A percentile compares a stretch with the other conserved stretches of the same genome.
phyloP scores from a whole-genome alignment of 176 grass and related monocot genomes.

The Otatea glauca region DNA sequence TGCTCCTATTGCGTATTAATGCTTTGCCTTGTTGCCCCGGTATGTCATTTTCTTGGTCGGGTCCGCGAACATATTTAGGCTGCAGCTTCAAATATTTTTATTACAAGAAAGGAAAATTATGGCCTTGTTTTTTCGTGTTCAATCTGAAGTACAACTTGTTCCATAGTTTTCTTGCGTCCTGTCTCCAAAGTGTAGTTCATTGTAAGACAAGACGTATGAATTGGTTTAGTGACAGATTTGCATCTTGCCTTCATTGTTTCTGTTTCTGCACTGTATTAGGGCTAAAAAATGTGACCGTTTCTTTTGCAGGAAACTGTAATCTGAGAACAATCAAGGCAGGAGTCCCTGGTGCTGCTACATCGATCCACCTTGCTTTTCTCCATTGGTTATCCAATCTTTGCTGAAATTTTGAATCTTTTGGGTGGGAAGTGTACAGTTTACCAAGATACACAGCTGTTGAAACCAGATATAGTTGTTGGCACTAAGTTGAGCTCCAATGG shows the following conservation, averaged over 20 bases:
- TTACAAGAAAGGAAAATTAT: not conserved
- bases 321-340: not conserved
- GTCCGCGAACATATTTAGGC: constrained; percentile 11
- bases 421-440: constrained; percentile 2
- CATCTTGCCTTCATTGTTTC: not conserved
- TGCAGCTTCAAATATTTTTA: constrained; percentile 12
- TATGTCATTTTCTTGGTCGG: constrained; percentile 42
- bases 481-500: constrained; percentile 52
- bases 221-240: constrained; percentile 22
- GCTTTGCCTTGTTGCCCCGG: not conserved
- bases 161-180: not conserved
- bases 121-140: not conserved
- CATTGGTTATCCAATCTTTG: not conserved
- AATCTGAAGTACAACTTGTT: not conserved
- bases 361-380: not conserved
- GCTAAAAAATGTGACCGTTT: constrained; percentile 14
- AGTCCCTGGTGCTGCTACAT: not conserved
- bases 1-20: constrained; percentile 37
- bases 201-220: not conserved
- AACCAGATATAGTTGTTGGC: not conserved
- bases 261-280: not conserved
- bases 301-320: constrained; percentile 13
- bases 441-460: not conserved
- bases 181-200: not conserved
- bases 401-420: constrained; percentile 3